These are phyloP conservation scores for Moringa oleifera DNA, from an alignment of 345 rosid species.

Conservation along the genomic window DNA sequence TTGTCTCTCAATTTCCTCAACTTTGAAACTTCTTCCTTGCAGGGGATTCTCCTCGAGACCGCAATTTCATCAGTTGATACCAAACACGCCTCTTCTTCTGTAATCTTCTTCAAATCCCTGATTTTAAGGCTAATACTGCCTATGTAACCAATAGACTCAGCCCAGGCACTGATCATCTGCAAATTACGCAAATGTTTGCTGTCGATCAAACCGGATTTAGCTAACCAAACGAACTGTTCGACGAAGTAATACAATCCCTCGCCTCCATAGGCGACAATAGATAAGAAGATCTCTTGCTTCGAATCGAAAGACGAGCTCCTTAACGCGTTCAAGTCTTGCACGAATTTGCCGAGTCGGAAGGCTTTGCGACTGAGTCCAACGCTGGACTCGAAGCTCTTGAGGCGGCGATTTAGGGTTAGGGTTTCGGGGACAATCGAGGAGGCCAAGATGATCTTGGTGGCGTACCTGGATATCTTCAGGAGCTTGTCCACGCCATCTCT, in stretches of 20 bases:
- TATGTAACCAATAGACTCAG: conserved; percentile 65
- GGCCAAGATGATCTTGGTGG: conserved; percentile 72
- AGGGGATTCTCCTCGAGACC: conserved; percentile 37
- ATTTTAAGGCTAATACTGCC: conserved; percentile 68
- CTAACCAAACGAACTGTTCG: conserved; percentile 82
- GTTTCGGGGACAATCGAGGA: conserved; percentile 53
- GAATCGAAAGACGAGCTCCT: conserved; percentile 47
- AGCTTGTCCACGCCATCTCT: conserved; percentile 94
- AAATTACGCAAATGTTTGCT: conserved; percentile 37
- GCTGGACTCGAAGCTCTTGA: conserved; percentile 83
- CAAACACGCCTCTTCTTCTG: conserved; percentile 46
- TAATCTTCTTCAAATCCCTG: conserved; percentile 61
- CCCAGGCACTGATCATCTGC: conserved; percentile 72
- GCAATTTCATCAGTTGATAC: conserved; percentile 46
- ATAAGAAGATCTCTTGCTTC: conserved; percentile 33
- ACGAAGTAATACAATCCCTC: conserved; percentile 80
- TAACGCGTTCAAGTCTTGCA: conserved; percentile 75
- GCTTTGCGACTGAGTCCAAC: conserved; percentile 98
- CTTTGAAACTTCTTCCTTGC: conserved; percentile 40
- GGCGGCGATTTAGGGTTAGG: conserved; percentile 29
- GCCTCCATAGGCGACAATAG: conserved; percentile 67
- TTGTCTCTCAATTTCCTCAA: conserved; percentile 59
- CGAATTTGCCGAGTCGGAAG: conserved; percentile 86
- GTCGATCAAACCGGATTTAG: conserved; percentile 80
- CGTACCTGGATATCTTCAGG: conserved; percentile 84